A percentile compares a stretch with the other conserved stretches of the same genome.
Evolutionary conservation across 108 stramenopile genomes (phyloP).

Genomic region (Pelagomonas calceolata): DNA sequence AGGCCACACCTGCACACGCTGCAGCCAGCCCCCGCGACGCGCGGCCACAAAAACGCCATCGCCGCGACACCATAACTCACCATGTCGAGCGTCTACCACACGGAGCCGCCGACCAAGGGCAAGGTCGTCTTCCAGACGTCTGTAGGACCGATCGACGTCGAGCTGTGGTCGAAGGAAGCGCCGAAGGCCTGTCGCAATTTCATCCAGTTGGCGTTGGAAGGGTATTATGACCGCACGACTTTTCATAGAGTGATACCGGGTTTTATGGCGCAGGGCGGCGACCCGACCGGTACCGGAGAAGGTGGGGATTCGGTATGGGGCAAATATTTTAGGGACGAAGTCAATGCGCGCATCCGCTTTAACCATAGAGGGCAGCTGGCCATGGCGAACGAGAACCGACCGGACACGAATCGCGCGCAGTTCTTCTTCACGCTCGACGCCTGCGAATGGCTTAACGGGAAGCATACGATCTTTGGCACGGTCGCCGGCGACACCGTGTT

Average conservation of each 20-base stretch:
- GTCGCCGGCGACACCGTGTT: conserved; percentile 78
- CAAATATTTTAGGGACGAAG: conserved; percentile 50
- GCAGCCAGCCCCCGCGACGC: no score
- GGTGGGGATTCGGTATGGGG: conserved; percentile 36
- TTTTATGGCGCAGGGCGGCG: conserved; percentile 71
- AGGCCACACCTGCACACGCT: no score
- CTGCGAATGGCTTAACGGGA: conserved; percentile 66
- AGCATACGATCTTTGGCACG: conserved; percentile 83
- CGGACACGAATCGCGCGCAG: conserved; percentile 63
- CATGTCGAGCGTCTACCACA: conserved; percentile 84
- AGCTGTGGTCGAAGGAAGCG: conserved; percentile 81
- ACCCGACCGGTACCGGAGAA: conserved; percentile 55
- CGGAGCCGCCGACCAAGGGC: conserved; percentile 73
- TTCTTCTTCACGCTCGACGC: conserved; percentile 91
- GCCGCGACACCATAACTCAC: no score
- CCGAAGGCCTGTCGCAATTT: conserved; percentile 73
- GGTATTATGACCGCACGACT: conserved; percentile 57
- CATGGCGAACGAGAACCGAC: conserved; percentile 59
- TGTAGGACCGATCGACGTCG: conserved; percentile 74
- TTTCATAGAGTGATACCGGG: conserved; percentile 72
- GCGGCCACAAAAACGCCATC: no score
- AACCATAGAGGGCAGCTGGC: conserved; percentile 85
- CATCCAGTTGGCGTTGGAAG: conserved; percentile 78
- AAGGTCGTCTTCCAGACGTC: conserved; percentile 80
- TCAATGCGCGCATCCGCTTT: conserved; percentile 74